These are phyloP conservation scores for Brassica hybrid DNA, from an alignment of 441 rosid species.

Conservation along the genomic window DNA sequence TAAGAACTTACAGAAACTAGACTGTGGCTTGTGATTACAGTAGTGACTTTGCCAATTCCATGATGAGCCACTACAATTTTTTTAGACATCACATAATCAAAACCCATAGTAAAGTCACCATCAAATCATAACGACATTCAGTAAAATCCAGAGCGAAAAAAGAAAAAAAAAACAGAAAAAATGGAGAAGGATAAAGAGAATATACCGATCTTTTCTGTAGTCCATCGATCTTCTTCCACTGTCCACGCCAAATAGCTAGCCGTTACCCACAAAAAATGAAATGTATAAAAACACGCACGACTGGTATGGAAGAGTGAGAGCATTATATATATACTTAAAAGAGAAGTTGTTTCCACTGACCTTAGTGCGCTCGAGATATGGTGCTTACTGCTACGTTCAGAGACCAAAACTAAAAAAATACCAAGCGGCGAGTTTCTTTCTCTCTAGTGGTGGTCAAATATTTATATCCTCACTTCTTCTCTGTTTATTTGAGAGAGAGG, in stretches of 20 bases:
- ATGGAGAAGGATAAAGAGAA: background rate
- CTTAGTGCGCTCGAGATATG: background rate
- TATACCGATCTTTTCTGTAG: background rate
- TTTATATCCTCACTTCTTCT: background rate
- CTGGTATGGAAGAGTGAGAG: background rate
- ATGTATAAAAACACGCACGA: background rate
- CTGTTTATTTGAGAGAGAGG: background rate
- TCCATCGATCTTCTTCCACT: background rate
- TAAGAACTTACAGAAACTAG: constrained; percentile 53
- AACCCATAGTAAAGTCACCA: background rate
- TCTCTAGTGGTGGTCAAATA: background rate
- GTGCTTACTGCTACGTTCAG: background rate
- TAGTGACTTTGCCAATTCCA: constrained; percentile 60
- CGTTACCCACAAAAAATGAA: background rate
- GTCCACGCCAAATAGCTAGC: background rate
- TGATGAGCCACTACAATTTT: constrained; percentile 41
- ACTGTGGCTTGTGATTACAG: constrained; percentile 47
- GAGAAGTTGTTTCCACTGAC: background rate
- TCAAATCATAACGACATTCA: background rate
- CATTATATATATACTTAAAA: background rate
- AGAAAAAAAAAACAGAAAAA: background rate
- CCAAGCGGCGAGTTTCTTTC: constrained; percentile 5
- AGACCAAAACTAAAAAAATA: background rate
- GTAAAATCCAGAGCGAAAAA: background rate
- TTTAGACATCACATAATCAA: background rate